These are phyloP conservation scores for Aspergillus nomiae DNA, from an alignment of 2,329 filamentous ascomycete species.

Conservation along the genomic window DNA sequence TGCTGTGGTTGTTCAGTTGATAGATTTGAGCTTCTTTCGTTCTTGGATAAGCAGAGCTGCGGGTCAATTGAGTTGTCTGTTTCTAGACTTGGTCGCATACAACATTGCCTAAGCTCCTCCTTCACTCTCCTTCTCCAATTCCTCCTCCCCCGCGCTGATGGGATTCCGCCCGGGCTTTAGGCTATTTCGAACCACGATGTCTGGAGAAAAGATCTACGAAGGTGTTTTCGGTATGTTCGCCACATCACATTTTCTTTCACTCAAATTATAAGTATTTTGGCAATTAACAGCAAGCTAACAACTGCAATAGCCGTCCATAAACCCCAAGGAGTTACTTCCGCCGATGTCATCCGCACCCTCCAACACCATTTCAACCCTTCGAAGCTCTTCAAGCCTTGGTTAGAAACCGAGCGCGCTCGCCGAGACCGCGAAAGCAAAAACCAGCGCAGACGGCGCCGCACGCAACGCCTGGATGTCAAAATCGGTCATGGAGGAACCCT, in stretches of 20 bases:
- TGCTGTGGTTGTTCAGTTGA: background rate
- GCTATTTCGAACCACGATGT: conserved; percentile 41
- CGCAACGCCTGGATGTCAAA: conserved; percentile 73
- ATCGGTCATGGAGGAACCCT: conserved; percentile 95
- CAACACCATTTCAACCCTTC: conserved; percentile 84
- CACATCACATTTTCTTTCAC: background rate
- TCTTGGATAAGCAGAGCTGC: background rate
- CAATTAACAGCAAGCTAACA: background rate
- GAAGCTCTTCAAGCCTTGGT: conserved; percentile 73
- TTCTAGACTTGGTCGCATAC: background rate
- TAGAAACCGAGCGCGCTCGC: conserved; percentile 63
- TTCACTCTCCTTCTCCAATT: conserved; percentile 9
- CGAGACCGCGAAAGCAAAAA: conserved; percentile 60
- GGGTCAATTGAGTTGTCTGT: background rate
- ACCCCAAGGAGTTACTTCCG: conserved; percentile 81
- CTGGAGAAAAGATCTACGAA: conserved; percentile 57
- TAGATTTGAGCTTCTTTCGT: background rate
- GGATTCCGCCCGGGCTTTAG: conserved; percentile 29
- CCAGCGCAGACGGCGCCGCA: conserved; percentile 63
- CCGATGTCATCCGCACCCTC: conserved; percentile 85
- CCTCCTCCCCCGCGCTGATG: conserved; percentile 29
- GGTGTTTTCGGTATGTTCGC: conserved; percentile 41
- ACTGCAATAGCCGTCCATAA: conserved; percentile 78
- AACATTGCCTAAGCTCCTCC: background rate
- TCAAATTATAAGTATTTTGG: background rate